Conservation (phyloP, 2,329 filamentous ascomycete genomes). For the Xenoacremonium recifei region DNA sequence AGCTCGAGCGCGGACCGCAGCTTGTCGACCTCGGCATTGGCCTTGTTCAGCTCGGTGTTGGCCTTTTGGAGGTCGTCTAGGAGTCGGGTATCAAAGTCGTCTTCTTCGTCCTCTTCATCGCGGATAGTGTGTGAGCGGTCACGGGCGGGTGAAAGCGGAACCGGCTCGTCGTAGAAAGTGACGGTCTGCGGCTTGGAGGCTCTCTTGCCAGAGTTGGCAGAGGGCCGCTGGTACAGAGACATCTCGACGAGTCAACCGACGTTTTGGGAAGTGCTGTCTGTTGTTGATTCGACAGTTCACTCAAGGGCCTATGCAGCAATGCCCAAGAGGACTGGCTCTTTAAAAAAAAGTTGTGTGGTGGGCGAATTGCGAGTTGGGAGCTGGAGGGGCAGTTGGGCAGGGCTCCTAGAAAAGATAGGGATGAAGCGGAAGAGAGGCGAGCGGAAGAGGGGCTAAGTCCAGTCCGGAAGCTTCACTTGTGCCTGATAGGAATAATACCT, state of each 20-base stretch:
- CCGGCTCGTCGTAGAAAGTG: constrained; percentile 1
- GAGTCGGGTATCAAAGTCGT: constrained; percentile 20
- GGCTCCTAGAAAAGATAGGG: constrained; percentile 10
- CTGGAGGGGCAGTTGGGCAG: constrained; percentile 14
- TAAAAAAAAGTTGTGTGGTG: constrained; percentile 20
- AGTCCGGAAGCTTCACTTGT: too few species aligned
- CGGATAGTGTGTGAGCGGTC: constrained; percentile 15
- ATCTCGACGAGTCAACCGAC: constrained; percentile 24
- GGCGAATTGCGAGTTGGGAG: constrained; percentile 23
- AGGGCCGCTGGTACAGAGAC: constrained; percentile 28
- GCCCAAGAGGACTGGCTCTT: constrained; percentile 28
- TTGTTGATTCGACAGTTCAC: constrained; percentile 18
- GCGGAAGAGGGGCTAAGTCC: constrained; percentile 23
- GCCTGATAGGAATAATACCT: too few species aligned
- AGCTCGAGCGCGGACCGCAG: constrained; percentile 27
- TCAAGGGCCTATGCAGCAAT: constrained; percentile 23
- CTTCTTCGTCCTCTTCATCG: constrained; percentile 23
- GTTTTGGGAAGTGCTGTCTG: constrained; percentile 19
- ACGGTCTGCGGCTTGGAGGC: constrained; percentile 6
- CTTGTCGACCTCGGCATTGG: constrained; percentile 26
- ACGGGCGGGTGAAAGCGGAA: constrained; percentile 8
- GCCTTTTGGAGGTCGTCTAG: constrained; percentile 28
- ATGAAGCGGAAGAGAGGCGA: constrained; percentile 22
- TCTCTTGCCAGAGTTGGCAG: constrained; percentile 26
- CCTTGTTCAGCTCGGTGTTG: constrained; percentile 27